phyloP scores from a whole-genome alignment of 768 basidiomycete species.

The Psilocybe sp. region DNA sequence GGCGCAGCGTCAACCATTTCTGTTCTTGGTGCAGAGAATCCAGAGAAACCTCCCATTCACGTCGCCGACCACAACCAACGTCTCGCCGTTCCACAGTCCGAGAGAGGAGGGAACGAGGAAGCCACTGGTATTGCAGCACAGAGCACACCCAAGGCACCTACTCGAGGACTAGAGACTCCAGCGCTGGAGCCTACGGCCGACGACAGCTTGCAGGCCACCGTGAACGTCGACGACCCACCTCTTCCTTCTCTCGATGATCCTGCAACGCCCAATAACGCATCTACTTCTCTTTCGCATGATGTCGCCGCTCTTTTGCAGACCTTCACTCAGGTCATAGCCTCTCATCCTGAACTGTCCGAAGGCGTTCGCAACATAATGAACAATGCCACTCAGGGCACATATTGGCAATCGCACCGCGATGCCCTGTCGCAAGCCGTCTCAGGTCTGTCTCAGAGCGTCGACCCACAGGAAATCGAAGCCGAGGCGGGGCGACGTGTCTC shows the following conservation, averaged over 20 bases:
- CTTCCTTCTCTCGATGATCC: conserved; percentile 31
- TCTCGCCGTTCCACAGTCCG: background rate
- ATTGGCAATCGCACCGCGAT: conserved; percentile 66
- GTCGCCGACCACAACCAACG: conserved; percentile 41
- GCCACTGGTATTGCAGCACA: conserved; percentile 21
- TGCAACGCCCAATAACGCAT: conserved; percentile 32
- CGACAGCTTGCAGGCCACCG: background rate
- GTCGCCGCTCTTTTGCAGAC: conserved; percentile 58
- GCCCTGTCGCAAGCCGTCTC: conserved; percentile 57
- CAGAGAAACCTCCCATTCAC: conserved; percentile 61
- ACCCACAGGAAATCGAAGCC: conserved; percentile 51
- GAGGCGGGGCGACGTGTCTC: conserved; percentile 64
- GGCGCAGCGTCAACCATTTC: conserved; percentile 36
- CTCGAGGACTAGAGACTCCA: conserved; percentile 11
- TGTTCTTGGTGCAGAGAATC: conserved; percentile 39
- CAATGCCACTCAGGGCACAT: conserved; percentile 62
- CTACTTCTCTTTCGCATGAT: conserved; percentile 54
- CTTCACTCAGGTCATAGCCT: conserved; percentile 50
- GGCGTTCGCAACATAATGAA: conserved; percentile 60
- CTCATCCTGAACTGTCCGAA: conserved; percentile 73
- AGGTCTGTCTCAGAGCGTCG: conserved; percentile 47
- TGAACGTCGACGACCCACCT: conserved; percentile 34
- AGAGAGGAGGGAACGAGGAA: background rate
- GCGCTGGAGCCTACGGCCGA: background rate
- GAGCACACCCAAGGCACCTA: conserved; percentile 32